Percentiles rank a stretch among this genome's conserved stretches.
Conservation (phyloP, 2,329 filamentous ascomycete genomes). For the Emericellopsis atlantica region DNA sequence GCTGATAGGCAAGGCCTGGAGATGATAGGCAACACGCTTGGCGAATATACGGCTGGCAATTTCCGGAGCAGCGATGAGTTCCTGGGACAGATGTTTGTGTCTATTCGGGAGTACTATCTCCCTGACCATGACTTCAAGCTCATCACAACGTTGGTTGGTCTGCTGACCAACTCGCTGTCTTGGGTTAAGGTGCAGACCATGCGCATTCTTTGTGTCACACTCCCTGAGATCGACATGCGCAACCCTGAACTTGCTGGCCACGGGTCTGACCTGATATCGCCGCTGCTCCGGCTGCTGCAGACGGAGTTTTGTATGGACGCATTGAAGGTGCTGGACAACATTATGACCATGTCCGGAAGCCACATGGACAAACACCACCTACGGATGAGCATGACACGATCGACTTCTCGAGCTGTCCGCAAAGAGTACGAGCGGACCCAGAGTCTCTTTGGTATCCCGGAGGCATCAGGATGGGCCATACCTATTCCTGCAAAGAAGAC, state of each 20-base stretch:
- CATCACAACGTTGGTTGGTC: conserved; percentile 79
- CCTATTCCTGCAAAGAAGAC: conserved; percentile 87
- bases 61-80: conserved; percentile 65
- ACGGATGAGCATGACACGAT: conserved; percentile 94
- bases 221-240: conserved; percentile 87
- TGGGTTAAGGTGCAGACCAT: conserved; percentile 94
- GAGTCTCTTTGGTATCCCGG: conserved; percentile 91
- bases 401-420: conserved; percentile 70
- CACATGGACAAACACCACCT: conserved; percentile 91
- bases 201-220: conserved; percentile 72
- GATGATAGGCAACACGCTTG: conserved; percentile 55
- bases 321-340: conserved; percentile 81
- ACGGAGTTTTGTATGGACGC: conserved; percentile 92
- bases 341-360: conserved; percentile 86
- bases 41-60: conserved; percentile 54
- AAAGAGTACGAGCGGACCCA: conserved; percentile 94
- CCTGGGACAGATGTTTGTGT: conserved; percentile 57
- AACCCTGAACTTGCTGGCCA: conserved; percentile 82
- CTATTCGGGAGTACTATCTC: conserved; percentile 67
- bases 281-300: conserved; percentile 75
- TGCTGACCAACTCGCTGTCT: conserved; percentile 75
- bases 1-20: conserved; percentile 60
- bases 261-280: conserved; percentile 90
- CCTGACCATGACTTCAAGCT: conserved; percentile 73
- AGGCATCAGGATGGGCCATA: conserved; percentile 92